Evolutionary conservation across 1,139 yeast species (phyloP).

Genomic region (Saccharomyces hybrid): DNA sequence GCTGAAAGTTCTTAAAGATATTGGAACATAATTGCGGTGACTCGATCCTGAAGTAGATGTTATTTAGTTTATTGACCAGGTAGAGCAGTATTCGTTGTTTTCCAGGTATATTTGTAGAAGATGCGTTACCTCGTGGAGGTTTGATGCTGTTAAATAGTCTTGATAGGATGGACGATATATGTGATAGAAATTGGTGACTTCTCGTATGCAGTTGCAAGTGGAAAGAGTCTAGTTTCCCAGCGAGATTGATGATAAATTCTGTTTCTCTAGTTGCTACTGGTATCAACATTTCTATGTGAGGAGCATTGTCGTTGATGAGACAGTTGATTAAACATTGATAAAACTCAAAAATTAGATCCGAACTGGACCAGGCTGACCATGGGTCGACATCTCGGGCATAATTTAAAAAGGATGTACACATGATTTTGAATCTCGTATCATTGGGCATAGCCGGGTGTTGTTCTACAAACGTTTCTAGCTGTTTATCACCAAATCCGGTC

Average conservation of each 20-base stretch:
- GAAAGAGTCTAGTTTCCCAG: conserved; percentile 21
- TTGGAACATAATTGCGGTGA: conserved; percentile 32
- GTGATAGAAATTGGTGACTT: conserved; percentile 25
- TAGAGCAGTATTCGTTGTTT: conserved; percentile 28
- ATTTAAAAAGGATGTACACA: conserved; percentile 23
- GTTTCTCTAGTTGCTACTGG: conserved; percentile 19
- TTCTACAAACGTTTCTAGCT: conserved; percentile 20
- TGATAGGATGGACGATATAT: conserved; percentile 27
- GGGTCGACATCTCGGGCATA: conserved; percentile 29
- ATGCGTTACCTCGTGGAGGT: conserved; percentile 15
- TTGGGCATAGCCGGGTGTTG: conserved; percentile 3
- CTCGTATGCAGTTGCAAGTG: conserved; percentile 17
- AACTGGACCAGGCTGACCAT: conserved; percentile 29
- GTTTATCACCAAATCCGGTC: conserved; percentile 11
- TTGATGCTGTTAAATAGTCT: conserved; percentile 31
- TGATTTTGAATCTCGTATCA: conserved; percentile 21
- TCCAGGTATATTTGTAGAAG: conserved; percentile 13
- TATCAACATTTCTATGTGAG: conserved; percentile 22
- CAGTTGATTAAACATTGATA: conserved; percentile 28
- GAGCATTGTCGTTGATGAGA: conserved; percentile 26
- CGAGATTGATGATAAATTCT: conserved; percentile 24
- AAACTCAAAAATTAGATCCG: conserved; percentile 26
- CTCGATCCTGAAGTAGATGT: conserved; percentile 27
- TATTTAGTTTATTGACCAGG: conserved; percentile 28
- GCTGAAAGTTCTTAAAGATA: conserved; percentile 31